phyloP scores from a whole-genome alignment of 2,329 filamentous ascomycete species.

The Onygenales sp. region DNA sequence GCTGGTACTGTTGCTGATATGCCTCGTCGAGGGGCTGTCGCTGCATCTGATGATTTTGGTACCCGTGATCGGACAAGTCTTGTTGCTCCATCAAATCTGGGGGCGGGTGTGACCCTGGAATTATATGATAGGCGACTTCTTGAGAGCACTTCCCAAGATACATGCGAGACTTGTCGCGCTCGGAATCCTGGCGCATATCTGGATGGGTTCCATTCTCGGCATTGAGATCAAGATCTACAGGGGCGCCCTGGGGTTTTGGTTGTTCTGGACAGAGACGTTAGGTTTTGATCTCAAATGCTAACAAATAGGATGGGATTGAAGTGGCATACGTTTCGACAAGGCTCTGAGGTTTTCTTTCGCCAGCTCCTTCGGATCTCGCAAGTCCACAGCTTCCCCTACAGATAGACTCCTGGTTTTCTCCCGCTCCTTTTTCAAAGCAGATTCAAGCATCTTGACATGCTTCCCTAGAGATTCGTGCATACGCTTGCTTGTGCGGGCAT shows the following conservation, averaged over 20 bases:
- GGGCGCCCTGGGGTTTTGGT: conserved; percentile 40
- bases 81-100: conserved; percentile 39
- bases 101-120: conserved; percentile 53
- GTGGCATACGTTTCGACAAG: conserved; percentile 25
- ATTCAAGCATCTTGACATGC: conserved; percentile 82
- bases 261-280: conserved; percentile 23
- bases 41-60: conserved; percentile 41
- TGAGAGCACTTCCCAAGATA: conserved; percentile 58
- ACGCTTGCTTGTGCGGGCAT: conserved; percentile 74
- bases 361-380: conserved; percentile 34
- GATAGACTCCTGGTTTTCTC: conserved; percentile 52
- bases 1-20: conserved; percentile 49
- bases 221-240: conserved; percentile 40
- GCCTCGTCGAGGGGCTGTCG: conserved; percentile 48
- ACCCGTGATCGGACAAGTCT: conserved; percentile 35
- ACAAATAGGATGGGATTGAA: neutral
- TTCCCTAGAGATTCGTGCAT: conserved; percentile 82
- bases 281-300: neutral
- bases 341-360: conserved; percentile 37
- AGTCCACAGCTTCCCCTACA: conserved; percentile 41
- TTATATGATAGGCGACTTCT: conserved; percentile 59
- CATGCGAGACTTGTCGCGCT: conserved; percentile 53
- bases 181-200: conserved; percentile 47
- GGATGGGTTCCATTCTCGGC: conserved; percentile 32
- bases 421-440: conserved; percentile 74